Base-by-base conservation (phyloP, 2,329 filamentous ascomycete genomes). In the Trichoderma sp. region DNA sequence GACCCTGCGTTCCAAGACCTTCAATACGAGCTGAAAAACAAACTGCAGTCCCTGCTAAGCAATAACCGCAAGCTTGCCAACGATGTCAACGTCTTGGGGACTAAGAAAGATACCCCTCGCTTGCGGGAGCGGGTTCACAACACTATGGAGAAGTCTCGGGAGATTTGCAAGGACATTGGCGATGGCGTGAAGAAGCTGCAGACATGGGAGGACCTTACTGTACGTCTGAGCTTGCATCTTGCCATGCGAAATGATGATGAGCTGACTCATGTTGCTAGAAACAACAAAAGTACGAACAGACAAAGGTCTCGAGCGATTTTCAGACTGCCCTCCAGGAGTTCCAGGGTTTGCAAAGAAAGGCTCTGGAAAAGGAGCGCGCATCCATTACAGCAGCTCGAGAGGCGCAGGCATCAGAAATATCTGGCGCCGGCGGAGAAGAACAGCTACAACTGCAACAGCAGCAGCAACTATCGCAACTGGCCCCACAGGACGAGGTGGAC, bases 211-310 rank as follows among this genome's bases (percentile, higher is more conserved):
- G 94, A 95, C 78, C 90, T 94, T 66, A 93, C 91, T 79, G 92
- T 94, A 86, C 76, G 88, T 81, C 12, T 28, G 9, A 3, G 26
- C n/a, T n/a, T 60, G 21, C 15, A 30, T 47, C 11, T 28, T 39
- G 60, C n/a, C 15, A 39, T 24, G 28, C 21, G 9, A 24, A 12
- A 15, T 36, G 34, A 18, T 4, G 9, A 30, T 34, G 18, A 71
- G 68, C 72, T 70, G 18, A 71, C 62, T 47, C 30, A 30, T 53
- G 63, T 36, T 30, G 24, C 77, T 73, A 97, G 94, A 93, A 95
- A 73, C 93, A 94, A 70, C 96, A 99, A 85, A 97, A 95, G 82
- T 98, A 97, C 85, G 96, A 94, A 26, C 95, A 98, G 79, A 93
- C 95, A 76, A 98, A 98, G 81, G 88, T 99, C 39, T 95, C 94